Base-by-base conservation (phyloP, 768 basidiomycete species). In the Mycena filopes region DNA sequence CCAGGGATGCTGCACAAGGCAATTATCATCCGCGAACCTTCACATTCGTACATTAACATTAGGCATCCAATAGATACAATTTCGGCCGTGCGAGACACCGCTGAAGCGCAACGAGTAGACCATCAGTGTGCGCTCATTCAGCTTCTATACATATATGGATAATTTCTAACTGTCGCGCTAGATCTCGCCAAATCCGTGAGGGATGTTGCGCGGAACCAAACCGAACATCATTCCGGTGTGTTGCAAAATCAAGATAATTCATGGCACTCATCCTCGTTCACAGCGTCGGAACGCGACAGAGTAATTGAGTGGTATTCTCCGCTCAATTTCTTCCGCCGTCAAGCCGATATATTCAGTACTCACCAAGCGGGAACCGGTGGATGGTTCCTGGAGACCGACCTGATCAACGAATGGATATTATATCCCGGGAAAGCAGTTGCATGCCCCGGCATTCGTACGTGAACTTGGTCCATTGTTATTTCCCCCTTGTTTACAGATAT, bases 401-500 rank as follows among this genome's bases (percentile, higher is more conserved):
- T 1, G n/a, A 57, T 64, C 20, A 15, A 25, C 12, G 4, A 23
- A 12, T 64, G 63, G 63, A 42, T 25, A 21, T 42, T 20, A 10
- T 40, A 29, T 4, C 16, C 25, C 8, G 55, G 36, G 12, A 38
- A 38, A 41, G 25, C n/a, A 21, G 15, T 64, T 26, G 57, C 55
- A 55, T 64, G 63, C 43, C 47, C 9, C 0, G 63, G 63, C 11
- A 56, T 51, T 3, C 63, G 63, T 64, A n/a, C 11, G 63, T 51
- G 31, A 0, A 20, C 20, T 12, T 36, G 16, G 18, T 16, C 13
- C 1, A 21, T 42, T 2, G 6, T 16, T 41, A 10, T 29, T 21
- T 21, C n/a, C n/a, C 11, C 21, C 21, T 25, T 15, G 12, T 9
- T 36, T n/a, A 21, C 3, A 47, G 4, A 33, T 10, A 18, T 21